phyloP scores from a whole-genome alignment of 192 early-diverging fungal genomes.

The Rhizophlyctis rosea region DNA sequence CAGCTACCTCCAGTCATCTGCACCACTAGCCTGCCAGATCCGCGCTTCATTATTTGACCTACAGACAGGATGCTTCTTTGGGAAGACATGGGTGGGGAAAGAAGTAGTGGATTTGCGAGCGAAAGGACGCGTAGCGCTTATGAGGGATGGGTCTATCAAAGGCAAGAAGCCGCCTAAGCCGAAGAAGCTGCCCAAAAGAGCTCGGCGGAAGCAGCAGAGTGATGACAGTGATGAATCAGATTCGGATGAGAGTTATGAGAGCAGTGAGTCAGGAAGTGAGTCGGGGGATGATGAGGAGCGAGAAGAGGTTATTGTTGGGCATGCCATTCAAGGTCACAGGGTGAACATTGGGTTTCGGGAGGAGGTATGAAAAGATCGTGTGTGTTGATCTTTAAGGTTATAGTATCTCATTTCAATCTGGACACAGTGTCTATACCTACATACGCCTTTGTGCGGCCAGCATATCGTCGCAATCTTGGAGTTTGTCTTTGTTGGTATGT shows the following conservation, averaged over 20 bases:
- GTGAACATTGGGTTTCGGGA: slow-evolving; percentile 24
- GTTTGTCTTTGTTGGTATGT: slow-evolving; percentile 24
- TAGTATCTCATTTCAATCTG: background rate
- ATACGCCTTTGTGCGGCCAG: slow-evolving; percentile 26
- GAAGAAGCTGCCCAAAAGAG: slow-evolving; percentile 9
- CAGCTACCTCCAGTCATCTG: background rate
- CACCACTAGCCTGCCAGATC: background rate
- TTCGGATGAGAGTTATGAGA: background rate
- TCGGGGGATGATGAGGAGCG: slow-evolving; percentile 5
- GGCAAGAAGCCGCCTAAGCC: slow-evolving; percentile 1
- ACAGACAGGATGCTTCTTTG: slow-evolving; percentile 24
- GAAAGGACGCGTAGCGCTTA: background rate
- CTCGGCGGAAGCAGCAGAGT: slow-evolving; percentile 8
- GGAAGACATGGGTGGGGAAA: slow-evolving; percentile 21
- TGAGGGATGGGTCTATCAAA: background rate
- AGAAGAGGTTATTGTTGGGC: background rate
- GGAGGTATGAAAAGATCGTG: slow-evolving; percentile 10
- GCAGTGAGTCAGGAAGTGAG: slow-evolving; percentile 13
- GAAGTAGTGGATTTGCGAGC: background rate
- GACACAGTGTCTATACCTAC: slow-evolving; percentile 33
- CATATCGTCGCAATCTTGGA: slow-evolving; percentile 34
- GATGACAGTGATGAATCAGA: background rate
- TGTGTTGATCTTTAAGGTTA: too few species aligned
- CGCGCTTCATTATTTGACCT: slow-evolving; percentile 28
- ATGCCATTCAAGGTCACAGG: slow-evolving; percentile 21